Evolutionary conservation across 345 rosid genomes (phyloP), one percentile per base, ranked within the genome.

Genomic region (Jatropha curcas): DNA sequence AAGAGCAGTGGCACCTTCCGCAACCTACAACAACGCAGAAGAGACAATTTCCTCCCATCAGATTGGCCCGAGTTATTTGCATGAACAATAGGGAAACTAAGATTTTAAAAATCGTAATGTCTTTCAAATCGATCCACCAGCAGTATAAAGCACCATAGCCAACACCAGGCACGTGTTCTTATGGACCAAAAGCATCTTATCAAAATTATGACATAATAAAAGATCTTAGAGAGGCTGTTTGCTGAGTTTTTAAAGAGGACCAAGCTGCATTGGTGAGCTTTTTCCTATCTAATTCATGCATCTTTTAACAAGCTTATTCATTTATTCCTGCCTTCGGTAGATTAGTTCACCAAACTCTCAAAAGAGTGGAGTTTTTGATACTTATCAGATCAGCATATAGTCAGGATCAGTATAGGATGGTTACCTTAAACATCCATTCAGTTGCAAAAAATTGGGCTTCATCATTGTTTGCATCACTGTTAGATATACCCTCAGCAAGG

Each of bases 381-480:
- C n/a, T 48, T 48, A n/a, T 16, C 53, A 48, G 53, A 48, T 17
- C 17, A 48, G 20, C 51, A 17, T 48, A 48, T 5, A 3, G 53
- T n/a, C 20, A 16, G 20, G 17, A 17, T 0, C 13, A 4, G 48
- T 22, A 48, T 27, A 25, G 14, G 5, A 25, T n/a, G 60, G 63
- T 80, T 84, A 94, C 98, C 93, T 92, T 95, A 85, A 95, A 93
- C 98, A 95, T 95, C 99, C 99, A 95, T 82, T 95, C 99, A 10
- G 99, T 88, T 69, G 99, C 97, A 63, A 91, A 92, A 78, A 91
- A 87, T 71, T 92, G 99, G 16, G 94, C 96, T 46, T 92, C 99
- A 11, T 95, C 98, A 55, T 86, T 89, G 87, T 82, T 86, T 64
- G 86, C 74, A 60, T 95, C 97, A 31, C 83, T 86, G 67, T 77